Percentiles rank a stretch among this genome's conserved stretches.
phyloP scores from a whole-genome alignment of 192 early-diverging fungal genomes.

The Backusella luteola region DNA sequence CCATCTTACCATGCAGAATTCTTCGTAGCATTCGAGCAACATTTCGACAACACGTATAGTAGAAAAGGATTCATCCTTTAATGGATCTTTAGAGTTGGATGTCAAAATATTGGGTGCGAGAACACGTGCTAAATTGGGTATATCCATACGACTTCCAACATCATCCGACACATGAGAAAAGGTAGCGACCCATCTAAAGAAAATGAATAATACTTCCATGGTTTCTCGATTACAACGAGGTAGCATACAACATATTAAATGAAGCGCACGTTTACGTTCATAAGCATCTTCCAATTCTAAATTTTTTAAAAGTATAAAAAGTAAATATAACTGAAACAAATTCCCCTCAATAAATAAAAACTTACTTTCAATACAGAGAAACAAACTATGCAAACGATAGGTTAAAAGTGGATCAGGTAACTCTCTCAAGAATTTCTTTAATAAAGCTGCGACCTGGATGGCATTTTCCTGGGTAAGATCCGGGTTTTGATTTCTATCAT shows the following conservation, averaged over 20 bases:
- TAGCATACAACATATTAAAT: conserved; percentile 79
- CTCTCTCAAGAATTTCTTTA: conserved; percentile 96
- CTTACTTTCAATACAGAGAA: conserved; percentile 73
- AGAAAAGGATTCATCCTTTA: conserved; percentile 71
- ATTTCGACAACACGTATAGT: conserved; percentile 68
- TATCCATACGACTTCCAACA: conserved; percentile 89
- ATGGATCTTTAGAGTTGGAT: conserved; percentile 79
- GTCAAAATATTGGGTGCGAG: conserved; percentile 94
- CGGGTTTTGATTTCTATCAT: conserved; percentile 79
- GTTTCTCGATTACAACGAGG: conserved; percentile 91
- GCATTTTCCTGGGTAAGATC: conserved; percentile 72
- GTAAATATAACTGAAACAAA: not conserved
- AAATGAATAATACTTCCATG: conserved; percentile 82
- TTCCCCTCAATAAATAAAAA: not conserved
- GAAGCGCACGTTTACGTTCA: conserved; percentile 66
- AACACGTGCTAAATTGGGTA: conserved; percentile 88
- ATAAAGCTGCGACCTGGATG: conserved; percentile 90
- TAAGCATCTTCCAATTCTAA: conserved; percentile 50
- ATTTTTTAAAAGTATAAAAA: not conserved
- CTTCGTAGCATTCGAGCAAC: conserved; percentile 61
- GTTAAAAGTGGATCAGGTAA: conserved; percentile 94
- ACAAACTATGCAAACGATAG: conserved; percentile 80
- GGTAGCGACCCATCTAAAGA: conserved; percentile 82
- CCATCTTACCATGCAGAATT: conserved; percentile 59
- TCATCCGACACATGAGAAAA: conserved; percentile 70